Base-by-base conservation (phyloP, 164 flowering plant genomes). In the Euptelea pleiosperma region DNA sequence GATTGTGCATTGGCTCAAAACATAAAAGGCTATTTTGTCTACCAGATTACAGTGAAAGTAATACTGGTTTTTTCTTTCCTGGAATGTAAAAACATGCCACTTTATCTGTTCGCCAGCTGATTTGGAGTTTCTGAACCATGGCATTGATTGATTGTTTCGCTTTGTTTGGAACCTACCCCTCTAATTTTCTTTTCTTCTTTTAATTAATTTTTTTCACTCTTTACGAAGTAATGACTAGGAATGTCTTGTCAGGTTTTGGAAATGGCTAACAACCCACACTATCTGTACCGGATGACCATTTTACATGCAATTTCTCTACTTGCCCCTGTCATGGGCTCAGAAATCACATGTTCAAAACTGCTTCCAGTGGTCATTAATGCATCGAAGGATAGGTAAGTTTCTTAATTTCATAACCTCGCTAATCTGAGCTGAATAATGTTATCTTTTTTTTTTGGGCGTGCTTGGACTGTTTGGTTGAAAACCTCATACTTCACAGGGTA, bases 271-370 rank as follows among this genome's bases (percentile, higher is more conserved):
- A 80, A 81, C 58, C 79, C 95, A 12, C 96, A 86, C 57, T 91
- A 91, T 69, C 60, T 91, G 57, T 85, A 87, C 40, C 84, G 96
- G 50, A 91, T 91, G 95, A 91, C 96, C 40, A 74, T 91, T 59
- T 74, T 91, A 3, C 91, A 74, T 57, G 91, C 91, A 58, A 74
- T 91, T 61, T 85, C 92, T 63, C 75, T 91, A 9, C 89, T 91
- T 49, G 95, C 98, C 47, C 96, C 98, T 29, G 96, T 91, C 8
- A 74, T 89, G 91, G 96, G 98, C 18, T 52, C 98, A 5, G 96
- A 91, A 50, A 89, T 91, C 52, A 91, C 95, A 14, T 89, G 89
- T 58, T 82, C 96, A n/a, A 79, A 83, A 66, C 78, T 91, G 40
- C 74, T 91, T 24, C 95, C 96, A 0, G 89, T 82, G 25, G 85